Conservation (phyloP, 768 basidiomycete genomes). For the Phylloporus sp. region DNA sequence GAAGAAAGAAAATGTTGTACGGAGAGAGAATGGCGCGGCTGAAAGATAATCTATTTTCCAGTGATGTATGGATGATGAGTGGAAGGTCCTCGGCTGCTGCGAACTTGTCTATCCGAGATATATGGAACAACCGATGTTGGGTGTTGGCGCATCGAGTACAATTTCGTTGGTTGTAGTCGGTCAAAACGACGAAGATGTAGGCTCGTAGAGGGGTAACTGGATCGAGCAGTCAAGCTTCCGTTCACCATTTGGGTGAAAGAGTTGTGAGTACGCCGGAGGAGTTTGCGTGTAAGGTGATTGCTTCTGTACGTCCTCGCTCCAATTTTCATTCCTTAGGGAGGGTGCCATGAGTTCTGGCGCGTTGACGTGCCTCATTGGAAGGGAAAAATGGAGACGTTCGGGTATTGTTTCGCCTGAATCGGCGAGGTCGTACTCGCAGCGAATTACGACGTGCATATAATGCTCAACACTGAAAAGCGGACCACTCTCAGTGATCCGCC, state of each 20-base stretch:
- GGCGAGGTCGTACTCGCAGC: constrained; percentile 49
- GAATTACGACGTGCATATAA: constrained; percentile 47
- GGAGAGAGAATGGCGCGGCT: constrained; percentile 10
- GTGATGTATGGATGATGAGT: too few species aligned
- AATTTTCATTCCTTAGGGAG: background rate
- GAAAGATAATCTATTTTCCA: too few species aligned
- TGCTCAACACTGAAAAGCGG: constrained; percentile 59
- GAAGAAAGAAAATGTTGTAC: constrained; percentile 4
- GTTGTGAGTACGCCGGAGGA: constrained; percentile 74
- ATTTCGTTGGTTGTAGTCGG: too few species aligned
- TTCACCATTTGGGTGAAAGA: constrained; percentile 72
- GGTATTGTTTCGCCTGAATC: constrained; percentile 25
- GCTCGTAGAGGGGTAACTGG: constrained; percentile 63
- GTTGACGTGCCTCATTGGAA: constrained; percentile 51
- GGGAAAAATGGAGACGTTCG: constrained; percentile 32
- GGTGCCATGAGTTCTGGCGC: constrained; percentile 26
- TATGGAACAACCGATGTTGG: too few species aligned
- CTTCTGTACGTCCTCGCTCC: constrained; percentile 9
- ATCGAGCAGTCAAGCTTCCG: constrained; percentile 60
- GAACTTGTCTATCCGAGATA: too few species aligned
- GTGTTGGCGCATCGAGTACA: too few species aligned
- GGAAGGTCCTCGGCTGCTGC: too few species aligned
- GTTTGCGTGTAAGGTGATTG: constrained; percentile 21
- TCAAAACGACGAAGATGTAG: constrained; percentile 18
- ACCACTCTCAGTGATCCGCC: constrained; percentile 43